A percentile compares a stretch with the other conserved stretches of the same genome.
phyloP scores from a whole-genome alignment of 345 rosid species.

The Xanthoceras sorbifolium region DNA sequence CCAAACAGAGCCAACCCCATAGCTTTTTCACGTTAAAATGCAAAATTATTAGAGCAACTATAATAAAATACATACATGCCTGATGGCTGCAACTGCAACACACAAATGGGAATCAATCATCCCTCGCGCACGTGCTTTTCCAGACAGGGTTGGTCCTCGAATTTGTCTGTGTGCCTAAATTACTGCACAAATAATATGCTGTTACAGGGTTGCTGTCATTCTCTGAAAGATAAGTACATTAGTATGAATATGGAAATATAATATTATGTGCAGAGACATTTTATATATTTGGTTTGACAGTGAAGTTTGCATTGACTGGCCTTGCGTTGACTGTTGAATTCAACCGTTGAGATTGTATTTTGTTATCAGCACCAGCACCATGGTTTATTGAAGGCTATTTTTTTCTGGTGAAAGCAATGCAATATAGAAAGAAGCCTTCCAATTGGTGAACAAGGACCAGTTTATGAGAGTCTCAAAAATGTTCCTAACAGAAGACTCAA shows the following conservation, averaged over 20 bases:
- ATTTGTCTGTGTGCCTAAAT: constrained; percentile 20
- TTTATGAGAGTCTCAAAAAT: neutral
- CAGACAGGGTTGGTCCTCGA: constrained; percentile 8
- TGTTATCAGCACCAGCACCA: neutral
- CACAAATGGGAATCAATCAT: constrained; percentile 18
- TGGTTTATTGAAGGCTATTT: neutral
- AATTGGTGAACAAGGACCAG: neutral
- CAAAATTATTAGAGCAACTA: neutral
- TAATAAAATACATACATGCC: neutral
- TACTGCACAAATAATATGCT: constrained; percentile 1
- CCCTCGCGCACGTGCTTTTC: constrained; percentile 19
- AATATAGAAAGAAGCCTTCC: neutral
- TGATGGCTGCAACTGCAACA: constrained; percentile 10
- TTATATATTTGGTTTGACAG: neutral
- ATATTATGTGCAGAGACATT: neutral
- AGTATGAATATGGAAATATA: neutral
- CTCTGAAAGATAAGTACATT: neutral
- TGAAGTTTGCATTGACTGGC: constrained; percentile 6
- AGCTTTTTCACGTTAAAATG: constrained; percentile 19
- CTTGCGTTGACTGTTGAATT: constrained; percentile 18
- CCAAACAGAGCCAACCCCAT: constrained; percentile 26
- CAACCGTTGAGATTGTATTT: neutral
- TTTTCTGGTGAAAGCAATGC: neutral
- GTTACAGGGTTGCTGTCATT: constrained; percentile 18
- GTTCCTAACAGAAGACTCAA: too few species aligned